Evolutionary conservation across 2,329 filamentous ascomycete genomes (phyloP).

Genomic region (Fusarium nisikadoi): DNA sequence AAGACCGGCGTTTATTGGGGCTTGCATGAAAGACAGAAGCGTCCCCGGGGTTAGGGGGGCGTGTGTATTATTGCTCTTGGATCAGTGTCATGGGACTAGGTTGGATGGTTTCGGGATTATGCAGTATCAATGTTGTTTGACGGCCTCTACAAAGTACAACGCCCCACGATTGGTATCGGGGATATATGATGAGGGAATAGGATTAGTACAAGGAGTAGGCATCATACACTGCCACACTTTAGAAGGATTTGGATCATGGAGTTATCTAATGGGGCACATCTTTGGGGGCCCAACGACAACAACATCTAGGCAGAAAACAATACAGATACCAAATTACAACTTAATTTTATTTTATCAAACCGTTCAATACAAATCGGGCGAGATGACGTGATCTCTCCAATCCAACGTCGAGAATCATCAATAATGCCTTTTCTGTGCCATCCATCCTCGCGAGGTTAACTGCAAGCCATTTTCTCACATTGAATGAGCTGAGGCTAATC

Average conservation of each 20-base stretch:
- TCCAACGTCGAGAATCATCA: background rate
- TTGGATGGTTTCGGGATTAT: conserved; percentile 18
- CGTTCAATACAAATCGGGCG: conserved; percentile 14
- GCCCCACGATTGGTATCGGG: conserved; percentile 22
- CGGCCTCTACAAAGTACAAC: conserved; percentile 31
- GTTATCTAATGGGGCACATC: conserved; percentile 26
- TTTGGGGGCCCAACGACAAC: conserved; percentile 5
- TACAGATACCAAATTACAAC: conserved; percentile 19
- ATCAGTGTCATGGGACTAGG: conserved; percentile 14
- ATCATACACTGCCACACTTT: conserved; percentile 38
- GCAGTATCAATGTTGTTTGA: conserved; percentile 24
- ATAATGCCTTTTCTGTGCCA: background rate
- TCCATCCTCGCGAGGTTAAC: background rate
- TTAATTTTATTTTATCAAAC: background rate
- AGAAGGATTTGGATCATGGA: conserved; percentile 30
- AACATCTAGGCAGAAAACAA: background rate
- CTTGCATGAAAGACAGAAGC: conserved; percentile 28
- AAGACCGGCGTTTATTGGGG: conserved; percentile 24
- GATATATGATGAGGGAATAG: conserved; percentile 21
- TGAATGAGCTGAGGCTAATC: background rate
- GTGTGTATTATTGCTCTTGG: conserved; percentile 34
- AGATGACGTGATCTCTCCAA: conserved; percentile 1
- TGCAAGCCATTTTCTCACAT: background rate
- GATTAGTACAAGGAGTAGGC: conserved; percentile 5
- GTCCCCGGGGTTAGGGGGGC: conserved; percentile 20